Conservation (phyloP, 2,329 filamentous ascomycete genomes). For the Botrytis byssoidea region DNA sequence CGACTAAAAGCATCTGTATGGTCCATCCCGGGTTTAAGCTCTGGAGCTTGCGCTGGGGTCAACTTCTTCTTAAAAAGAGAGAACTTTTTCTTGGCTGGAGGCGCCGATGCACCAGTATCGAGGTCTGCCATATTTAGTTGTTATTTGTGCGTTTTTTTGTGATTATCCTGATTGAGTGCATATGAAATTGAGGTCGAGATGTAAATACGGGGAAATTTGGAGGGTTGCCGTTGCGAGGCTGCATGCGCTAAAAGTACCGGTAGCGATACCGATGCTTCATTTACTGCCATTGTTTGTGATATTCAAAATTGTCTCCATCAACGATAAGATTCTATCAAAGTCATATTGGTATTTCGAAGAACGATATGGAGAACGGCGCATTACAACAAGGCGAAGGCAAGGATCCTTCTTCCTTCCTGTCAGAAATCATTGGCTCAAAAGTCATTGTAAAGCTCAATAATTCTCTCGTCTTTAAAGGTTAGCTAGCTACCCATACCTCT, state of each 20-base stretch:
- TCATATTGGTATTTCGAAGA: conserved; percentile 19
- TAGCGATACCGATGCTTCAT: conserved; percentile 14
- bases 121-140: conserved; percentile 18
- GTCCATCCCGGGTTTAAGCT: conserved; percentile 39
- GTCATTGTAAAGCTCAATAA: conserved; percentile 98
- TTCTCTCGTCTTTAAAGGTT: conserved; percentile 97
- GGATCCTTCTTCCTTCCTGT: conserved; percentile 89
- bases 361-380: conserved; percentile 69
- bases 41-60: conserved; percentile 44
- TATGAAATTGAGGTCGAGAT: background rate
- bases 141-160: background rate
- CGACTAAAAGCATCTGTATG: conserved; percentile 49
- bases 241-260: conserved; percentile 2
- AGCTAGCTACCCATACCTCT: conserved; percentile 35
- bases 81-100: conserved; percentile 34
- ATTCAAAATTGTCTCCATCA: conserved; percentile 3
- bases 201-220: background rate
- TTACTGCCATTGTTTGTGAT: conserved; percentile 2
- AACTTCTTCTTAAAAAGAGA: conserved; percentile 55
- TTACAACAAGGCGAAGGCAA: conserved; percentile 66
- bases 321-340: background rate
- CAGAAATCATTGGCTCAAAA: conserved; percentile 89
- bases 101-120: conserved; percentile 6
- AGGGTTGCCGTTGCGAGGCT: background rate
- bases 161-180: background rate